These are phyloP conservation scores for Termitomyces sp. DNA, from an alignment of 768 basidiomycete species.

Conservation along the genomic window DNA sequence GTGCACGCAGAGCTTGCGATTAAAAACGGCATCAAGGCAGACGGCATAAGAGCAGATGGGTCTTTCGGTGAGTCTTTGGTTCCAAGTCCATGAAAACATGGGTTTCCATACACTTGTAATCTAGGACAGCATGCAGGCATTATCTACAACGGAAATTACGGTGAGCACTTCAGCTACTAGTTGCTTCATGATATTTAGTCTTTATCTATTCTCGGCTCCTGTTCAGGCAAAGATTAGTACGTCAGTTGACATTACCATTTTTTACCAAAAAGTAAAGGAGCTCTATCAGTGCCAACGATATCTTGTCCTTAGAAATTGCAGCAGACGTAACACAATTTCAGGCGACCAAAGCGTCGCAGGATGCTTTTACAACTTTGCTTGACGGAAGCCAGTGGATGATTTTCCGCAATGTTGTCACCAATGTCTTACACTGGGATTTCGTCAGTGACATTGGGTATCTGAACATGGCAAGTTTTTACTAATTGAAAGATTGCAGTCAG, in stretches of 20 bases:
- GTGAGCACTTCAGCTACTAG: conserved; percentile 18
- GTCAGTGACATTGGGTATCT: conserved; percentile 34
- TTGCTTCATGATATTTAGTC: background rate
- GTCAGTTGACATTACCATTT: conserved; percentile 5
- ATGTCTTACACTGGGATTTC: conserved; percentile 68
- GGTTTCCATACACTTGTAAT: background rate
- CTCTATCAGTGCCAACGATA: conserved; percentile 48
- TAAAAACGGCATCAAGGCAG: conserved; percentile 41
- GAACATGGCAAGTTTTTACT: conserved; percentile 3
- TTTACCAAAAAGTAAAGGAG: background rate
- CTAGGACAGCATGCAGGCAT: conserved; percentile 57
- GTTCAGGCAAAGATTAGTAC: conserved; percentile 42
- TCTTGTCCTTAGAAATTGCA: conserved; percentile 59
- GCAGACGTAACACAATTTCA: conserved; percentile 57
- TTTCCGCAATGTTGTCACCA: conserved; percentile 51
- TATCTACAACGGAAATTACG: conserved; percentile 75
- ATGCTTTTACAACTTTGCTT: conserved; percentile 53
- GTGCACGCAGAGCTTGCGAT: conserved; percentile 54
- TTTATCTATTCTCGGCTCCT: background rate
- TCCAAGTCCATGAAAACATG: background rate
- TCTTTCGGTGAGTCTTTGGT: conserved; percentile 35
- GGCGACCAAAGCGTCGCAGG: conserved; percentile 36
- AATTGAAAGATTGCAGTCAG: conserved; percentile 41
- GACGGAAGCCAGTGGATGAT: conserved; percentile 71
- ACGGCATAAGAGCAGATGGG: conserved; percentile 59